phyloP scores from a whole-genome alignment of 1,284 basidiomycete genomes.

The Irpex sp. region DNA sequence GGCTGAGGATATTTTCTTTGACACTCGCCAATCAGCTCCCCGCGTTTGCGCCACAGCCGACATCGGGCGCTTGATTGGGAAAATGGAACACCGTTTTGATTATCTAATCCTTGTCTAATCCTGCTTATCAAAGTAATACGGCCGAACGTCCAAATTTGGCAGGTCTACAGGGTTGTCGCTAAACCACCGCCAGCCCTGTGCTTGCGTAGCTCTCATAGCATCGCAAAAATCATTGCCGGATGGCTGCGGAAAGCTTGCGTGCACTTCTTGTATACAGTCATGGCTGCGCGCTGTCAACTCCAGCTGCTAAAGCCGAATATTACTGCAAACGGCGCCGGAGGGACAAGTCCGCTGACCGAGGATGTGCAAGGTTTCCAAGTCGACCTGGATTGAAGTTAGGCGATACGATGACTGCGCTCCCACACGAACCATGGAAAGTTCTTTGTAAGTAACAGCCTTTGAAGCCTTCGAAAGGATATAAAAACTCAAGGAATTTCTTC shows the following conservation, averaged over 20 bases:
- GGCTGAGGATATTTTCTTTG: conserved; percentile 11
- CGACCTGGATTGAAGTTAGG: too few relatives aligned
- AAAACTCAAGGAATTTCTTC: too few relatives aligned
- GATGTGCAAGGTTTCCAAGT: too few relatives aligned
- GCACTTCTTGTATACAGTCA: background rate
- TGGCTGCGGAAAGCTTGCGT: too few relatives aligned
- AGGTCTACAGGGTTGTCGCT: background rate
- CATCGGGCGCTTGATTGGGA: background rate
- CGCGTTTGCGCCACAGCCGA: background rate
- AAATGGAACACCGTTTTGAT: background rate
- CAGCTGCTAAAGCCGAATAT: background rate
- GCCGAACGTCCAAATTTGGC: background rate
- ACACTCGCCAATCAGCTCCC: background rate
- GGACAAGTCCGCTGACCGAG: too few relatives aligned
- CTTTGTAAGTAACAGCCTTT: too few relatives aligned
- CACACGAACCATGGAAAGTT: too few relatives aligned
- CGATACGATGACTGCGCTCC: too few relatives aligned
- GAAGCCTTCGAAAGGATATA: too few relatives aligned
- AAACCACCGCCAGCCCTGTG: background rate
- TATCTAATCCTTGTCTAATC: background rate
- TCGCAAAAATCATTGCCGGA: too few relatives aligned
- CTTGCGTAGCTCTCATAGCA: too few relatives aligned
- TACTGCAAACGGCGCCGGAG: too few relatives aligned
- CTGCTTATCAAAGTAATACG: background rate
- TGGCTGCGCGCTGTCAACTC: background rate